Conservation (phyloP, 345 rosid genomes). For the Anacardium occidentale region DNA sequence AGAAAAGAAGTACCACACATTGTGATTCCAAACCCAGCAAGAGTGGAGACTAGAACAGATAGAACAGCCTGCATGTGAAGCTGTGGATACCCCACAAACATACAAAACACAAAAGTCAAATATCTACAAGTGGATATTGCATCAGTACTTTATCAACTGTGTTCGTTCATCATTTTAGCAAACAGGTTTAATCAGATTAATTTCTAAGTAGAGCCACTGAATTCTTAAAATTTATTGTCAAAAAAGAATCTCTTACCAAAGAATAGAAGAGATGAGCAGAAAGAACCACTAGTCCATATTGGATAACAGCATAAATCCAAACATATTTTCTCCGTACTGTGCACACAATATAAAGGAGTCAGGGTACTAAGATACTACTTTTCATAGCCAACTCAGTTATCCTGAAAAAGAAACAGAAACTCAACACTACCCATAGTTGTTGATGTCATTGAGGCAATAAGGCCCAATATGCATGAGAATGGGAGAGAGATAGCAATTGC, state of each 20-base stretch:
- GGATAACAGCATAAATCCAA: conserved; percentile 72
- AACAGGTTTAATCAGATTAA: too few species aligned
- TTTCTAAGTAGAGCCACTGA: not conserved
- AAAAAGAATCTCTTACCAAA: conserved; percentile 48
- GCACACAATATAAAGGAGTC: conserved; percentile 17
- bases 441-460: conserved; percentile 91
- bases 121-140: not conserved
- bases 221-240: not conserved
- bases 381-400: not conserved
- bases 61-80: conserved; percentile 65
- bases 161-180: not conserved
- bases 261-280: conserved; percentile 74
- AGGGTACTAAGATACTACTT: not conserved
- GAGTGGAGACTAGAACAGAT: conserved; percentile 66
- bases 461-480: conserved; percentile 84
- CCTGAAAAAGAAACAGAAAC: not conserved
- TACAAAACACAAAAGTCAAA: not conserved
- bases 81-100: conserved; percentile 38
- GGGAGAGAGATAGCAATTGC: conserved; percentile 95
- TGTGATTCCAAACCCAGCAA: conserved; percentile 72
- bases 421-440: conserved; percentile 79
- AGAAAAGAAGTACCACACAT: conserved; percentile 57
- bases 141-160: not conserved
- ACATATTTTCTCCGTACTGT: conserved; percentile 61
- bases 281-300: conserved; percentile 66